These are phyloP conservation scores for Ceratocystis diversiconidia DNA, from an alignment of 2,329 filamentous ascomycete genomes.

Conservation along the genomic window DNA sequence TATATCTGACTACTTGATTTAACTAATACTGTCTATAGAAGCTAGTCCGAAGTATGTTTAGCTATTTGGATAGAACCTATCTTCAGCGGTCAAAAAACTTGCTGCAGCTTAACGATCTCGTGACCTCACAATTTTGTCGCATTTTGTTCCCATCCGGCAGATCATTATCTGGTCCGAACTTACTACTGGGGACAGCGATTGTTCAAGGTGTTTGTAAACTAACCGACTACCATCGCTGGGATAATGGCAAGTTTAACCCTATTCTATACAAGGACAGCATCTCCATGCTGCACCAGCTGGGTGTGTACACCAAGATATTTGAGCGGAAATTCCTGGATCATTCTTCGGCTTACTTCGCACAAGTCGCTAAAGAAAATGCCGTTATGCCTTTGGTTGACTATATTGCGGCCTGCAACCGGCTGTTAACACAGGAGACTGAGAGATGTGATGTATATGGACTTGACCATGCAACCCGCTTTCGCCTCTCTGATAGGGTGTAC, in stretches of 20 bases:
- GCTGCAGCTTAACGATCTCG: slow-evolving; percentile 66
- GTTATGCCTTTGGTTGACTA: slow-evolving; percentile 56
- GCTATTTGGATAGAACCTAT: slow-evolving; percentile 84
- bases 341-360: slow-evolving; percentile 53
- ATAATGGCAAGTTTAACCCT: slow-evolving; percentile 42
- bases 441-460: slow-evolving; percentile 71
- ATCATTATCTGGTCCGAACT: slow-evolving; percentile 14
- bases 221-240: slow-evolving; percentile 55
- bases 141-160: slow-evolving; percentile 32
- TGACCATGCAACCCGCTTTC: slow-evolving; percentile 67
- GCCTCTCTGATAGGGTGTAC: slow-evolving; percentile 61
- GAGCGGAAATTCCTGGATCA: slow-evolving; percentile 58
- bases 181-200: slow-evolving; percentile 22
- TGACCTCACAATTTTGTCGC: slow-evolving; percentile 58
- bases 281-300: slow-evolving; percentile 71
- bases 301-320: slow-evolving; percentile 65
- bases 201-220: slow-evolving; percentile 54
- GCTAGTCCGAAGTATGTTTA: slow-evolving; percentile 76
- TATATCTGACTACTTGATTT: neutral
- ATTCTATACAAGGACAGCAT: slow-evolving; percentile 60
- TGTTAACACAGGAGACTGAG: slow-evolving; percentile 58
- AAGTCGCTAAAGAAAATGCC: slow-evolving; percentile 56
- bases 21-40: slow-evolving; percentile 32
- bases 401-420: slow-evolving; percentile 50
- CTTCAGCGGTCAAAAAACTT: slow-evolving; percentile 58